Base-by-base conservation (phyloP, 2,329 filamentous ascomycete genomes). In the Aureobasidium sp. region DNA sequence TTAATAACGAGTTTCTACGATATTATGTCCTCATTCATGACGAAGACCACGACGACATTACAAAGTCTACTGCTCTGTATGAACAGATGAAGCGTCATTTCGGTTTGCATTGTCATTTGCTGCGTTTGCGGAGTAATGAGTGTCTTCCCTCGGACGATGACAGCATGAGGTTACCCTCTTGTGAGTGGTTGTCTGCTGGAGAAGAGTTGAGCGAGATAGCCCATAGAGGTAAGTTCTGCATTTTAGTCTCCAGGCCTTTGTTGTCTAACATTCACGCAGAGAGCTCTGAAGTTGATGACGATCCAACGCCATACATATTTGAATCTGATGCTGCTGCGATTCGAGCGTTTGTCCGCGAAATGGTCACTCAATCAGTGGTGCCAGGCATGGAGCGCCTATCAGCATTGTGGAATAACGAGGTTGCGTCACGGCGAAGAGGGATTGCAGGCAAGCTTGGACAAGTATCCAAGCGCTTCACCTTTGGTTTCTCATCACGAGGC, bases 71-170 rank as follows among this genome's bases (percentile, higher is more conserved):
- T 74, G 84, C 86, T 20, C 80, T 97, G 31, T 99, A 96, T 74
- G 94, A 99, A 68, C 91, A 97, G 74, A 99, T 99, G 95, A 99
- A 97, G 76, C 86, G 94, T n/a, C 91, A 97, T 75, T 90, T 99
- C 66, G 94, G 94, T 1, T 79, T 97, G 52, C 92, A 99, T 75
- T 99, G 94, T 72, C 94, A 99, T 75, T 81, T 99, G 12, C 80
- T 99, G 37, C 82, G 95, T 66, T 78, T 99, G 56, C 84, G 93
- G 68, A 95, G 90, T 69, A 88, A 86, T 41, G 89, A 91, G 71
- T 93, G 91, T 73, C 87, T 90, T 39, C 86, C 92, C 65, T 92
- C 91, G 1, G 94, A 97, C 73, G 92, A 97, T 72, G 93, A 97
- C 71, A 93, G 90, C 70, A 84, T 91, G 68, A 84, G 86, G 58